These are phyloP conservation scores for Populus deltoides DNA, from an alignment of 345 rosid genomes.

Conservation along the genomic window DNA sequence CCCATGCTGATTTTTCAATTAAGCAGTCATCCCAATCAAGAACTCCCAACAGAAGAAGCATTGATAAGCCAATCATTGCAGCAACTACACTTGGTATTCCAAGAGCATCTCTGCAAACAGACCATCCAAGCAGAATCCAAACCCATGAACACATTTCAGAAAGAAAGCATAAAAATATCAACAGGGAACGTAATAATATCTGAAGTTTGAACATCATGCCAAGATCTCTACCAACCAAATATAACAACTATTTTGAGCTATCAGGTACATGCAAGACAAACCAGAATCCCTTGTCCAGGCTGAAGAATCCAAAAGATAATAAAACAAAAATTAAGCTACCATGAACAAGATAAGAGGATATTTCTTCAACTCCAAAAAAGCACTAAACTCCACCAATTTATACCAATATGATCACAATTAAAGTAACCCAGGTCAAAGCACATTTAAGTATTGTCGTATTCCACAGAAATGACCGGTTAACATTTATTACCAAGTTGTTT, in stretches of 20 bases:
- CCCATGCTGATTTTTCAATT: conserved; percentile 97
- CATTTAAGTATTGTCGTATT: background rate
- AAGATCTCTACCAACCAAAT: background rate
- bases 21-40: conserved; percentile 97
- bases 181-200: background rate
- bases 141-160: background rate
- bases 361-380: too few relatives aligned
- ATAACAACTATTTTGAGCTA: too few relatives aligned
- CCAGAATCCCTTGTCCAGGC: too few relatives aligned
- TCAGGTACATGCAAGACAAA: too few relatives aligned
- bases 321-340: too few relatives aligned
- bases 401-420: too few relatives aligned
- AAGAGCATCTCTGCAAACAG: conserved; percentile 56
- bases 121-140: conserved; percentile 16
- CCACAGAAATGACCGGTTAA: background rate
- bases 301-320: too few relatives aligned
- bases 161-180: background rate
- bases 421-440: too few relatives aligned
- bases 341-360: too few relatives aligned
- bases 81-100: conserved; percentile 94
- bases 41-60: conserved; percentile 81
- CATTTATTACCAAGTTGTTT: too few relatives aligned
- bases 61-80: conserved; percentile 89
- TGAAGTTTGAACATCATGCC: background rate
- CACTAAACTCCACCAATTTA: too few relatives aligned